Conservation (phyloP, 768 basidiomycete species). For the Phylloporus rhodoxanthus region DNA sequence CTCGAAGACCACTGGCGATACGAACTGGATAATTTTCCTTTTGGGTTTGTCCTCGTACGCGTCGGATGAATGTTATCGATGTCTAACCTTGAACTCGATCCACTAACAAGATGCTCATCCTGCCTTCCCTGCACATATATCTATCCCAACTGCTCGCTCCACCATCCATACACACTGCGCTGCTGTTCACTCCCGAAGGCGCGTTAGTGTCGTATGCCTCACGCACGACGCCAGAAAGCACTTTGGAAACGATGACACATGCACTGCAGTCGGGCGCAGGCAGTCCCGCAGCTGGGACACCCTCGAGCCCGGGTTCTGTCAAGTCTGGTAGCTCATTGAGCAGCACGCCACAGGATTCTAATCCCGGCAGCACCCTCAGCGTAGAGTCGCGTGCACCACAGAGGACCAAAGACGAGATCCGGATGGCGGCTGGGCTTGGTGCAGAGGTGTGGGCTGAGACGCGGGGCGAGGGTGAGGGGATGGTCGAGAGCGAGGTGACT, state of each 20-base stretch:
- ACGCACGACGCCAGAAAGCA: slow-evolving; percentile 29
- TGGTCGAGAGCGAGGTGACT: slow-evolving; percentile 73
- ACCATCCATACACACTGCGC: slow-evolving; percentile 62
- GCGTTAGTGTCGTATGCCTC: slow-evolving; percentile 65
- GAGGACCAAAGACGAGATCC: slow-evolving; percentile 65
- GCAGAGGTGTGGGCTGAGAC: slow-evolving; percentile 79
- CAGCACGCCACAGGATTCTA: slow-evolving; percentile 10
- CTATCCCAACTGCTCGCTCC: slow-evolving; percentile 57
- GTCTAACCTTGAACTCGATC: not conserved
- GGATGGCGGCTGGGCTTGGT: slow-evolving; percentile 65
- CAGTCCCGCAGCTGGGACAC: not conserved
- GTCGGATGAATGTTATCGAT: not conserved
- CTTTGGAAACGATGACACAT: not conserved
- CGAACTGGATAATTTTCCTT: slow-evolving; percentile 1
- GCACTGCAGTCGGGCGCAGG: slow-evolving; percentile 5
- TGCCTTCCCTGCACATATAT: slow-evolving; percentile 60
- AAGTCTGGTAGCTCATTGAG: slow-evolving; percentile 8
- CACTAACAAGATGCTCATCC: slow-evolving; percentile 51
- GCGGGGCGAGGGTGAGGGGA: slow-evolving; percentile 45
- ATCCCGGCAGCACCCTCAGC: slow-evolving; percentile 9
- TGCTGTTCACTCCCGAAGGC: slow-evolving; percentile 67
- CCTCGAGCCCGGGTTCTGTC: slow-evolving; percentile 11
- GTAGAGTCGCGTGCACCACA: slow-evolving; percentile 8
- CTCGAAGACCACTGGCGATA: slow-evolving; percentile 7
- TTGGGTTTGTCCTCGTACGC: slow-evolving; percentile 13